Evolutionary conservation across 2,329 filamentous ascomycete species (phyloP).

Genomic region (Pseudopithomyces maydicus): DNA sequence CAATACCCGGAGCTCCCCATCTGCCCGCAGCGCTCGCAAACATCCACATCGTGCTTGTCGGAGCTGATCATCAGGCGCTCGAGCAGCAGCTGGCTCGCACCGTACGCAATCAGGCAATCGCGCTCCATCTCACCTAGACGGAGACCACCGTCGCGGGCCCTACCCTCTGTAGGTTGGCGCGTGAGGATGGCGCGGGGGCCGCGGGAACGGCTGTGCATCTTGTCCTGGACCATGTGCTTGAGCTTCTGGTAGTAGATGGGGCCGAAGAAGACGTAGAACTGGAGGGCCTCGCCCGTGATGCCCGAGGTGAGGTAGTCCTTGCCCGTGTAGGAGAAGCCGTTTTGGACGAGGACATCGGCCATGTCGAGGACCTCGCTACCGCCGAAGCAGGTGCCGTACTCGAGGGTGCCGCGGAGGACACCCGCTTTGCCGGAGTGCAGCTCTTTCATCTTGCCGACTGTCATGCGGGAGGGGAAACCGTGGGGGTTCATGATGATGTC

Average conservation of each 20-base stretch:
- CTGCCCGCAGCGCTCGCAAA: slow-evolving; percentile 91
- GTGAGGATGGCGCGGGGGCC: slow-evolving; percentile 92
- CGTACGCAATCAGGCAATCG: slow-evolving; percentile 96
- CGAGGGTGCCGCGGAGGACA: slow-evolving; percentile 79
- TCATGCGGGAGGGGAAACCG: slow-evolving; percentile 99
- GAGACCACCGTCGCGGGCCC: slow-evolving; percentile 88
- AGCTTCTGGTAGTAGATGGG: slow-evolving; percentile 99
- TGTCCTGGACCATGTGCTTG: slow-evolving; percentile 99
- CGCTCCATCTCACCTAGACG: slow-evolving; percentile 98
- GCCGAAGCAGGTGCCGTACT: slow-evolving; percentile 89
- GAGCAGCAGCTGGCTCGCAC: slow-evolving; percentile 86
- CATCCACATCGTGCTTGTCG: slow-evolving; percentile 87
- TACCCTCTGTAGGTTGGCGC: slow-evolving; percentile 93
- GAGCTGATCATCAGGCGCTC: slow-evolving; percentile 95
- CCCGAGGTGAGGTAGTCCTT: slow-evolving; percentile 97
- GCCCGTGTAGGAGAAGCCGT: slow-evolving; percentile 95
- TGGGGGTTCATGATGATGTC: slow-evolving; percentile 99
- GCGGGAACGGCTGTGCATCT: slow-evolving; percentile 95
- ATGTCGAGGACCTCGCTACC: slow-evolving; percentile 87
- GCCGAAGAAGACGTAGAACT: slow-evolving; percentile 97
- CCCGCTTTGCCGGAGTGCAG: slow-evolving; percentile 93
- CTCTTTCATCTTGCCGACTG: slow-evolving; percentile 96
- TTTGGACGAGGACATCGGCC: slow-evolving; percentile 79
- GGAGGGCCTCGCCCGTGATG: slow-evolving; percentile 90
- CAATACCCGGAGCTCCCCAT: slow-evolving; percentile 97